Percentiles rank a stretch among this genome's conserved stretches.
These are phyloP conservation scores for Colletotrichum aenigma DNA, from an alignment of 2,329 filamentous ascomycete species.

Conservation along the genomic window DNA sequence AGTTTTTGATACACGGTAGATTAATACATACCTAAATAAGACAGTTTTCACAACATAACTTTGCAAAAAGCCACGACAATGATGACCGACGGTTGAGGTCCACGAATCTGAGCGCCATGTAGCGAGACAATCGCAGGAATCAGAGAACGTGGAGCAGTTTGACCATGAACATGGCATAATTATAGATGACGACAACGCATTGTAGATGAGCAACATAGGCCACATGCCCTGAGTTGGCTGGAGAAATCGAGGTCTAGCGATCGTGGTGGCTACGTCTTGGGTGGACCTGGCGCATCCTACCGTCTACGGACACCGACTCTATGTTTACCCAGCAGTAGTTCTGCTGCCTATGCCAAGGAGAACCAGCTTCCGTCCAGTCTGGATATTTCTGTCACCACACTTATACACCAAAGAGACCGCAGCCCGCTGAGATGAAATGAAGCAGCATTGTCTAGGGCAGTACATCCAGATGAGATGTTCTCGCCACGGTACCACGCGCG, in stretches of 20 bases:
- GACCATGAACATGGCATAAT: accelerated
- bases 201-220: accelerated
- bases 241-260: neutral
- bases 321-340: neutral
- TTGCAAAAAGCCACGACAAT: neutral
- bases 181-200: neutral
- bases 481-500: no score
- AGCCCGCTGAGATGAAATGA: no score
- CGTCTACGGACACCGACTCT: neutral
- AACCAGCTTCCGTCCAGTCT: accelerated
- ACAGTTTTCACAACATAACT: no score
- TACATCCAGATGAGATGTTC: no score
- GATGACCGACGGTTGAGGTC: accelerated
- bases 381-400: accelerated
- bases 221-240: neutral
- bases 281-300: neutral
- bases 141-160: accelerated
- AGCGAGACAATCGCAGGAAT: neutral
- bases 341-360: accelerated
- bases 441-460: no score
- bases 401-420: accelerated
- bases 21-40: no score
- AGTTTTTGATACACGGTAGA: no score
- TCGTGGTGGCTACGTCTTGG: no score
- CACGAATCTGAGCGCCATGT: neutral